Conservation (phyloP, 2,329 filamentous ascomycete species). For the Nemania bipapillata region DNA sequence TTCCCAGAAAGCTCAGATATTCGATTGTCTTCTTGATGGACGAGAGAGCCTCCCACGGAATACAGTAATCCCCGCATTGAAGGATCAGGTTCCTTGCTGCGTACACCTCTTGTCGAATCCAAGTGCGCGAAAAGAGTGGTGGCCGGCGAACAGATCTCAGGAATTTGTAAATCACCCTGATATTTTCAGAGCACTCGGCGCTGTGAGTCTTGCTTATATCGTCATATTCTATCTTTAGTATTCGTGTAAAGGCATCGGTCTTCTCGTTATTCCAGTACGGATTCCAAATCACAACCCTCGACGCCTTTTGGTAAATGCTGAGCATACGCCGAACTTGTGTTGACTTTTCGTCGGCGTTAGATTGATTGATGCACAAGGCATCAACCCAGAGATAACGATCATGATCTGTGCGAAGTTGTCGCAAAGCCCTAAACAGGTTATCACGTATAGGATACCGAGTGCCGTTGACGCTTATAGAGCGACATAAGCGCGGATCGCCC, state of each 20-base stretch:
- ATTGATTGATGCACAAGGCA: neutral
- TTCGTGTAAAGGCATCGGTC: neutral
- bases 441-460: neutral
- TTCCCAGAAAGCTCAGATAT: neutral
- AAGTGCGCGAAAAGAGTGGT: neutral
- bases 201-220: neutral
- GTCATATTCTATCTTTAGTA: neutral
- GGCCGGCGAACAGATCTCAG: neutral
- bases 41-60: neutral
- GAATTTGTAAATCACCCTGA: neutral
- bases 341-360: neutral
- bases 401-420: neutral
- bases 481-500: neutral
- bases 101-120: neutral
- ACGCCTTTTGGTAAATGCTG: neutral
- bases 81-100: neutral
- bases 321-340: neutral
- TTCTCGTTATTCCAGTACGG: neutral
- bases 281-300: neutral
- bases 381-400: slow-evolving; percentile 3
- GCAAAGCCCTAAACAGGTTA: neutral
- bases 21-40: neutral
- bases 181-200: neutral
- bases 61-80: neutral
- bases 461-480: neutral